Base-by-base conservation (phyloP, 176 grass and related monocot genomes). In the Cymbopogon citratus region DNA sequence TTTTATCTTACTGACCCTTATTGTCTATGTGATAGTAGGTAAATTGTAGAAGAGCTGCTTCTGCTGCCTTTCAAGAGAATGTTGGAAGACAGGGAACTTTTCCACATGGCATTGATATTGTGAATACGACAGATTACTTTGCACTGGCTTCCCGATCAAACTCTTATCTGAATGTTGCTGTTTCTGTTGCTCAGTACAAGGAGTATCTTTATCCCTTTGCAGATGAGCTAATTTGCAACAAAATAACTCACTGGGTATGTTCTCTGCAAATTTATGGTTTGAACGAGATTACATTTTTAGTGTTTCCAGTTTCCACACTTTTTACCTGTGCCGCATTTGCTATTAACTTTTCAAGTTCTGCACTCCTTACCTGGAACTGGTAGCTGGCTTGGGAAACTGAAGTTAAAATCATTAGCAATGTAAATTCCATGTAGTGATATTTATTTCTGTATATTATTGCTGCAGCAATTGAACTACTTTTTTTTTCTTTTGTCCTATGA, bases 41-140 rank as follows among this genome's bases (percentile, higher is more conserved):
- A 35, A 98, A 95, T 81, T 95, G 92, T 69, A 95, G 95, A 95
- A 95, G 95, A 91, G 95, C 95, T 71, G 92, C 95, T 85, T 98
- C 95, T 57, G 95, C 95, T 81, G 95, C 95, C 54, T 95, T 98
- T 95, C 95, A 98, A 85, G 95, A 98, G 90, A 98, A 98, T 87
- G 95, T 98, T 83, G 95, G 95, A 86, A 94, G 95, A 64, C 95
- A 93, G 63, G 95, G 92, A 66, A 91, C 80, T 73, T 98, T 93
- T 84, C 82, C 86, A 28, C 90, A 93, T 44, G 95, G 95, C 90
- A 98, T 98, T 81, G 88, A 98, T 73, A 93, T 95, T 65, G 95
- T 98, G 77, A 98, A 95, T 86, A 76, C 89, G 75, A 80, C 95
- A 78, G 95, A 95, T 44, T 98, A 98, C 71, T 98, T 98, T 73